Evolutionary conservation across 495 filamentous ascomycete genomes (phyloP).

Genomic region (Chaetomidium leptoderma): DNA sequence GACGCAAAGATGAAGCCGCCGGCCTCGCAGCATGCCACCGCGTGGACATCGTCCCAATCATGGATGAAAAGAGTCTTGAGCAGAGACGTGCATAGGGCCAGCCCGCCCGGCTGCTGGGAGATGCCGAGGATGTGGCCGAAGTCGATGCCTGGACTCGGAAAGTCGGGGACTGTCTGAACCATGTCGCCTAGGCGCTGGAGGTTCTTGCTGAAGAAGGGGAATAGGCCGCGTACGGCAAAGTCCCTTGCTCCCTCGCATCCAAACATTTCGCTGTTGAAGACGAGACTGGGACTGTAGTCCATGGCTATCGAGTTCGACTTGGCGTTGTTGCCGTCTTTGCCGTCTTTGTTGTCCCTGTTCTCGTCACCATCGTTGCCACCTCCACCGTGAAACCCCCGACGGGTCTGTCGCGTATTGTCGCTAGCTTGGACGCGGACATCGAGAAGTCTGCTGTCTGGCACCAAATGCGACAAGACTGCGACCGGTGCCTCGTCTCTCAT

Average conservation of each 20-base stretch:
- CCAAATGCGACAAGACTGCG: conserved; percentile 50
- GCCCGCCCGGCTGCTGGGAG: conserved; percentile 50
- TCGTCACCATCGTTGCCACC: not conserved
- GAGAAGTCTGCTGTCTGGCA: conserved; percentile 52
- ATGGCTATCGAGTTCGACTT: not conserved
- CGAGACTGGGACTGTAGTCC: conserved; percentile 39
- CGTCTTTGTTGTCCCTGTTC: not conserved
- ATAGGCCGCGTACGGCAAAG: conserved; percentile 43
- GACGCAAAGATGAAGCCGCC: conserved; percentile 59
- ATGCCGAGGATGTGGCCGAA: conserved; percentile 60
- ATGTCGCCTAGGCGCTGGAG: conserved; percentile 49
- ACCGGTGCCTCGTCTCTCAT: conserved; percentile 63
- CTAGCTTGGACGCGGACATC: conserved; percentile 52
- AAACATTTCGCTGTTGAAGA: conserved; percentile 49
- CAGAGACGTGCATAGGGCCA: conserved; percentile 53
- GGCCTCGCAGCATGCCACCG: conserved; percentile 52
- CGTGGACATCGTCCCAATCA: conserved; percentile 47
- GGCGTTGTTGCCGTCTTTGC: conserved; percentile 16
- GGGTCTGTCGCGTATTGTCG: conserved; percentile 40
- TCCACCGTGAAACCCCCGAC: conserved; percentile 31
- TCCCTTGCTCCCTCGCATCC: conserved; percentile 38
- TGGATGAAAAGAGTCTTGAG: conserved; percentile 47
- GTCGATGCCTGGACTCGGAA: conserved; percentile 49
- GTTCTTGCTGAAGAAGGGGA: conserved; percentile 50
- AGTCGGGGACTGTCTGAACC: conserved; percentile 49